Conservation (phyloP, 139 green algal species). For the Raphidocelis subcapitata region DNA sequence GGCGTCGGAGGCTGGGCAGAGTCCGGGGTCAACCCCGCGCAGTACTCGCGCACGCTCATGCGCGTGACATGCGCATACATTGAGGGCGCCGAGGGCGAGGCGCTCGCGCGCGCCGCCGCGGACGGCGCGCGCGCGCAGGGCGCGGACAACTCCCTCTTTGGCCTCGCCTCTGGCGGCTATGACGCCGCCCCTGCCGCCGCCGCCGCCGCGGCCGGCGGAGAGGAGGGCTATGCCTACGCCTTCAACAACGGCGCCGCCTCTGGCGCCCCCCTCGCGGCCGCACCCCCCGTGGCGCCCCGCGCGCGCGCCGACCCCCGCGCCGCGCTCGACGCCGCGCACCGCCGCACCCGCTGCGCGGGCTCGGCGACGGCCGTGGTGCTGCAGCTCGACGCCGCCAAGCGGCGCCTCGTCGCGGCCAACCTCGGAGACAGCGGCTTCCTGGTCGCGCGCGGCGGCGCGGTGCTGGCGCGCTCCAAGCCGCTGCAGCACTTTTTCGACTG, state of each 20-base stretch:
- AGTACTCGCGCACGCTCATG: slow-evolving; percentile 83
- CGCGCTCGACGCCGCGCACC: slow-evolving; percentile 62
- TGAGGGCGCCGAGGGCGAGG: slow-evolving; percentile 48
- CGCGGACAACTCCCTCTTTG: background rate
- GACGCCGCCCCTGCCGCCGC: too few relatives aligned
- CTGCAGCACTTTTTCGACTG: slow-evolving; percentile 83
- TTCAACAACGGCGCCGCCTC: background rate
- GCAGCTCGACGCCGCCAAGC: slow-evolving; percentile 48
- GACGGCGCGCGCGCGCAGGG: background rate
- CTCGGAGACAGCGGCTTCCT: slow-evolving; percentile 86
- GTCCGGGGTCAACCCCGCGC: slow-evolving; percentile 79
- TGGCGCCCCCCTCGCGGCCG: background rate
- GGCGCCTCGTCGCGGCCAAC: slow-evolving; percentile 51
- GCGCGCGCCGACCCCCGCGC: slow-evolving; percentile 18
- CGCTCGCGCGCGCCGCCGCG: background rate
- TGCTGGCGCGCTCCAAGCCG: slow-evolving; percentile 11
- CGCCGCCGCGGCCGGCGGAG: background rate
- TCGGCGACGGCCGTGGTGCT: slow-evolving; percentile 73
- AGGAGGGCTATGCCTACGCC: background rate
- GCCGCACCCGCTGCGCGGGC: slow-evolving; percentile 58
- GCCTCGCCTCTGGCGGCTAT: slow-evolving; percentile 17
- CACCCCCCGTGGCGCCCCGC: background rate
- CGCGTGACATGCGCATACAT: slow-evolving; percentile 57
- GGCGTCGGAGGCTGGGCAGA: slow-evolving; percentile 90
- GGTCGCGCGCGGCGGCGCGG: slow-evolving; percentile 50